phyloP scores from a whole-genome alignment of 768 basidiomycete genomes.

The Tulasnella sp. region DNA sequence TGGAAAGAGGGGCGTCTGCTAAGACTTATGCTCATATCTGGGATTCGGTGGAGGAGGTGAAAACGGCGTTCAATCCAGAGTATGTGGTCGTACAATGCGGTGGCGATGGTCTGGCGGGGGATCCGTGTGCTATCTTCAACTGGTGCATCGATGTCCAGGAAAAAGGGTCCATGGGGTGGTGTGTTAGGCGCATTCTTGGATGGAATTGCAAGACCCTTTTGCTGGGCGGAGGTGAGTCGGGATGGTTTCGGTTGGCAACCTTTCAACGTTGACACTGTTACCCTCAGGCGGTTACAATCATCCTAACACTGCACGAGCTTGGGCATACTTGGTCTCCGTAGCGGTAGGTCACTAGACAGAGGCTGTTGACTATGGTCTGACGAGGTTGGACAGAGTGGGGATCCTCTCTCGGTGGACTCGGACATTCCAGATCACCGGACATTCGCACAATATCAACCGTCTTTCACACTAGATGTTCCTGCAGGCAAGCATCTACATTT shows the following conservation, averaged over 20 bases:
- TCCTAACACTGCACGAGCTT: slow-evolving; percentile 80
- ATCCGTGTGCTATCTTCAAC: slow-evolving; percentile 72
- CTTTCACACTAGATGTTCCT: slow-evolving; percentile 74
- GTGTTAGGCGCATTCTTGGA: slow-evolving; percentile 47
- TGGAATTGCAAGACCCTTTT: slow-evolving; percentile 64
- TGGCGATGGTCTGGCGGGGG: slow-evolving; percentile 79
- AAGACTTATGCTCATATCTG: slow-evolving; percentile 63
- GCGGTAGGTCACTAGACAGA: slow-evolving; percentile 49
- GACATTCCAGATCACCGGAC: slow-evolving; percentile 72
- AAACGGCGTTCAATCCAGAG: slow-evolving; percentile 64
- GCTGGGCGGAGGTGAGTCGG: slow-evolving; percentile 66
- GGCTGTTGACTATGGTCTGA: background rate
- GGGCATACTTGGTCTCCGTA: slow-evolving; percentile 76
- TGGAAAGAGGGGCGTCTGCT: slow-evolving; percentile 65
- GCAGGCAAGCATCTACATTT: slow-evolving; percentile 31
- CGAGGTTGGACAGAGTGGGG: slow-evolving; percentile 46
- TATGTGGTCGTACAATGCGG: slow-evolving; percentile 83
- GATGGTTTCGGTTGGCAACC: slow-evolving; percentile 19
- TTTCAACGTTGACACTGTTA: slow-evolving; percentile 34
- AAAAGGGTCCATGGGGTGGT: slow-evolving; percentile 68
- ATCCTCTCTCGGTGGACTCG: slow-evolving; percentile 54
- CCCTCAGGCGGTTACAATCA: slow-evolving; percentile 74
- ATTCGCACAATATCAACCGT: slow-evolving; percentile 73
- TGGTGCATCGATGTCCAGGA: slow-evolving; percentile 55
- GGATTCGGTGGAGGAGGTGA: slow-evolving; percentile 53